These are phyloP conservation scores for Cordyceps militaris DNA, from an alignment of 2,329 filamentous ascomycete species.

Conservation along the genomic window DNA sequence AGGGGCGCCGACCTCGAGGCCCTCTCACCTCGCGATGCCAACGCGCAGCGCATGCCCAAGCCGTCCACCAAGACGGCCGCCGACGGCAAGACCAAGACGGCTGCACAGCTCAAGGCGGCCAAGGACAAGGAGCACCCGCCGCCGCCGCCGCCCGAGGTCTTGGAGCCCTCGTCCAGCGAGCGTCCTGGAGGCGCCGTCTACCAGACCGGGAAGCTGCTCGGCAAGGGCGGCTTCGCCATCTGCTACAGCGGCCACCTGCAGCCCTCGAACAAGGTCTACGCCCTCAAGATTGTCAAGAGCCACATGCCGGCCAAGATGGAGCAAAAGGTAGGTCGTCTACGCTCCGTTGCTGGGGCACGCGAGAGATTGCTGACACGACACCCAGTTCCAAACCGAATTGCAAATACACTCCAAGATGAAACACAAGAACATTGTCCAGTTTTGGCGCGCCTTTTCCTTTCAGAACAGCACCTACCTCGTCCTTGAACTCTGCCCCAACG, in stretches of 20 bases:
- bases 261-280: conserved; percentile 60
- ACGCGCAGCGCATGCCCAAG: conserved; percentile 49
- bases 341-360: too few species aligned
- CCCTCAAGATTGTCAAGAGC: conserved; percentile 77
- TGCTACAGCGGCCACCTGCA: conserved; percentile 67
- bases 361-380: background rate
- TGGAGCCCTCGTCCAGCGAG: conserved; percentile 60
- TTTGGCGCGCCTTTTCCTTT: conserved; percentile 89
- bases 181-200: conserved; percentile 65
- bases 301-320: conserved; percentile 78
- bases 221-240: conserved; percentile 77
- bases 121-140: conserved; percentile 62
- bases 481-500: conserved; percentile 89
- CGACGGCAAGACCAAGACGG: conserved; percentile 46
- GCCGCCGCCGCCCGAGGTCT: conserved; percentile 53
- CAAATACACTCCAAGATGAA: conserved; percentile 98
- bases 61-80: conserved; percentile 15
- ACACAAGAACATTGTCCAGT: conserved; percentile 92
- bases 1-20: conserved; percentile 54
- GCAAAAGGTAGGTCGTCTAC: conserved; percentile 56
- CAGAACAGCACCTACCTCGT: conserved; percentile 87
- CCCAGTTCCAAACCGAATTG: conserved; percentile 69
- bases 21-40: conserved; percentile 57
- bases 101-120: conserved; percentile 45
- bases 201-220: conserved; percentile 65